Percentiles rank a stretch among this genome's conserved stretches.
These are phyloP conservation scores for Neopestalotiopsis clavispora DNA, from an alignment of 2,329 filamentous ascomycete genomes.

Conservation along the genomic window DNA sequence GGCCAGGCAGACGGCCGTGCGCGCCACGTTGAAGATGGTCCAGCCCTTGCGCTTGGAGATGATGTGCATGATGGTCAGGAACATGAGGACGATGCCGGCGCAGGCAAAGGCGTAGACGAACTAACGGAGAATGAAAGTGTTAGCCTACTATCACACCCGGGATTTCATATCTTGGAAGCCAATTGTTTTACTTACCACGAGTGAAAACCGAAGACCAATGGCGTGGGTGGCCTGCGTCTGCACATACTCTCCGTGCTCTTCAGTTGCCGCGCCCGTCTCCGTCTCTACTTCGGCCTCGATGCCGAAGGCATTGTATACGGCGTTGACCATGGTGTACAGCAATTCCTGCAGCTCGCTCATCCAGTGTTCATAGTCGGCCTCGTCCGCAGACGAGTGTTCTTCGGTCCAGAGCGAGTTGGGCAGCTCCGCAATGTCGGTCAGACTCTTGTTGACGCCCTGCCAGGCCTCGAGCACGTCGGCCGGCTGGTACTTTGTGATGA, in stretches of 20 bases:
- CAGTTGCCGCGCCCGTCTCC: neutral
- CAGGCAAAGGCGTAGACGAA: slow-evolving; percentile 34
- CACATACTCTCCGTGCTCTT: slow-evolving; percentile 20
- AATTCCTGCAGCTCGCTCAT: slow-evolving; percentile 23
- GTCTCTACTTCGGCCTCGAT: slow-evolving; percentile 22
- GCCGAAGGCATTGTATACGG: slow-evolving; percentile 31
- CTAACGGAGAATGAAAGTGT: slow-evolving; percentile 15
- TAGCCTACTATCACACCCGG: neutral
- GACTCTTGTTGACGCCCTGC: slow-evolving; percentile 22
- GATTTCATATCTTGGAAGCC: neutral
- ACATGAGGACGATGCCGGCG: slow-evolving; percentile 33
- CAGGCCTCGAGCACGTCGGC: slow-evolving; percentile 24
- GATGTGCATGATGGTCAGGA: slow-evolving; percentile 35
- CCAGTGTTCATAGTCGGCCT: slow-evolving; percentile 14
- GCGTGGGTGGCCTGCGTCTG: slow-evolving; percentile 22
- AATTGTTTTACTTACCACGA: slow-evolving; percentile 29
- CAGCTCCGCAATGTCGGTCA: slow-evolving; percentile 24
- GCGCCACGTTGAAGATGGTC: slow-evolving; percentile 34
- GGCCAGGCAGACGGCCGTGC: slow-evolving; percentile 28
- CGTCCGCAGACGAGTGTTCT: slow-evolving; percentile 9
- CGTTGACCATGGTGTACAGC: slow-evolving; percentile 29
- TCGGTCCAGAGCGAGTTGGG: slow-evolving; percentile 28
- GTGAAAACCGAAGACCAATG: slow-evolving; percentile 24
- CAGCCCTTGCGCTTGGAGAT: slow-evolving; percentile 34
- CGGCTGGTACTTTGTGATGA: slow-evolving; percentile 37